phyloP scores from a whole-genome alignment of 2,329 filamentous ascomycete genomes.

The Chrysoporthe austroafricana region DNA sequence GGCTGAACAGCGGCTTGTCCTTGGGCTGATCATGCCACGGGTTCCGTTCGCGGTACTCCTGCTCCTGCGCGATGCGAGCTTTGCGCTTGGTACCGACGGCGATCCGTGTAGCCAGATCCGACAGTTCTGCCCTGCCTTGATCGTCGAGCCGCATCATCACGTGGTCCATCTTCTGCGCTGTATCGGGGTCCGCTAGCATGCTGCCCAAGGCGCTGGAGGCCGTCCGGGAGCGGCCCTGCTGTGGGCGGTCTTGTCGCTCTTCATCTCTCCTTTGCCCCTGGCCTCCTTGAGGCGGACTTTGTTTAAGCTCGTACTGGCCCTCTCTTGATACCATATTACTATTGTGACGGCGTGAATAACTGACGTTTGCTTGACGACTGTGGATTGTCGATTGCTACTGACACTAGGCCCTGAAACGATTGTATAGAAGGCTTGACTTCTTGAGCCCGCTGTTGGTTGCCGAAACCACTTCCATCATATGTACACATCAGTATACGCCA shows the following conservation, averaged over 20 bases:
- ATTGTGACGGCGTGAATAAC: neutral
- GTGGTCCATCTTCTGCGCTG: slow-evolving; percentile 11
- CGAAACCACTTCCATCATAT: neutral
- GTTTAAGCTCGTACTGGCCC: neutral
- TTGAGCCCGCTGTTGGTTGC: neutral
- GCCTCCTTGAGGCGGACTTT: neutral
- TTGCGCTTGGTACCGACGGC: slow-evolving; percentile 16
- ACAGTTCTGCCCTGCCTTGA: slow-evolving; percentile 16
- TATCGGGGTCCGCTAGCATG: slow-evolving; percentile 20
- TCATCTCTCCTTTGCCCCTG: neutral
- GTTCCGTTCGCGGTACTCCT: slow-evolving; percentile 33
- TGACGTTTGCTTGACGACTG: neutral
- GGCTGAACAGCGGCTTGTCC: slow-evolving; percentile 34
- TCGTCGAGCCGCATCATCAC: slow-evolving; percentile 22
- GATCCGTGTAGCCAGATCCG: slow-evolving; percentile 16
- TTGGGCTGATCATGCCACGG: slow-evolving; percentile 33
- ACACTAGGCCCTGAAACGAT: neutral
- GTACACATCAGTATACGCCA: neutral
- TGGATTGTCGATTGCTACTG: neutral
- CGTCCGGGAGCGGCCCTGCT: slow-evolving; percentile 1
- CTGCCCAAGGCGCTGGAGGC: slow-evolving; percentile 14
- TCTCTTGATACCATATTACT: neutral
- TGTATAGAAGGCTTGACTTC: neutral
- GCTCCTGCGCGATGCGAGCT: slow-evolving; percentile 24
- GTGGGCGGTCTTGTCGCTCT: neutral